Evolutionary conservation across 2,329 filamentous ascomycete species (phyloP), one percentile per base, ranked within the genome.

Genomic region (Colletotrichum simmondsii): DNA sequence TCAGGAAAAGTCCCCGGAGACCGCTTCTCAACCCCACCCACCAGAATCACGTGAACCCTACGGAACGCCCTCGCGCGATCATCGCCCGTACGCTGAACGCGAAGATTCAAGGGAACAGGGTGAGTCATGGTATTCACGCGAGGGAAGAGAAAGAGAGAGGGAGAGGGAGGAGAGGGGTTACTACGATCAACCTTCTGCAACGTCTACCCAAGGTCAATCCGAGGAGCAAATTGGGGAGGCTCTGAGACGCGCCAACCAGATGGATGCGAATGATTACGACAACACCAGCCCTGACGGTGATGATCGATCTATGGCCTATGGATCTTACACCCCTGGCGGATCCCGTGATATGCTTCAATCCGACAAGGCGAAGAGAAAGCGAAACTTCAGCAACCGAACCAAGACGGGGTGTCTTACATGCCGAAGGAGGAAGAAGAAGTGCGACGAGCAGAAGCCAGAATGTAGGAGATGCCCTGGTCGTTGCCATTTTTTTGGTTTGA

Each of bases 371-470:
- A 93, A 93, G 81, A 85, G 92, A 61, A 94, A 94, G 82, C 88
- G 92, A 52, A 94, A 94, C 79, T 98, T 98, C 79, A 97, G 95
- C 84, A 98, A 98, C 82, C 90, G 96, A 72, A 98, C 96, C 24
- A 98, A 98, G 85, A 98, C 95, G 11, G 95, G 95, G 37, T 98
- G 96, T 81, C 91, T 97, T 83, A 98, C 96, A 6, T 98, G 96
- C 81, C 90, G 96, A 73, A 91, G 91, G 80, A 90, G 96, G 72
- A 98, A 98, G 89, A 98, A 98, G 91, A 98, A 98, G 84, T 98
- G 97, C 80, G 96, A 98, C 80, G 97, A 98, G 85, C 90, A 90
- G 66, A 97, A 97, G 82, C 97, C 97, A 30, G 92, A 95, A 82
- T 98, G 97, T 97, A 87, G 87, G 93, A 87, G 8, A n/a, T 24